Conservation (phyloP, 2,329 filamentous ascomycete genomes). For the Didymellaceae sp. region DNA sequence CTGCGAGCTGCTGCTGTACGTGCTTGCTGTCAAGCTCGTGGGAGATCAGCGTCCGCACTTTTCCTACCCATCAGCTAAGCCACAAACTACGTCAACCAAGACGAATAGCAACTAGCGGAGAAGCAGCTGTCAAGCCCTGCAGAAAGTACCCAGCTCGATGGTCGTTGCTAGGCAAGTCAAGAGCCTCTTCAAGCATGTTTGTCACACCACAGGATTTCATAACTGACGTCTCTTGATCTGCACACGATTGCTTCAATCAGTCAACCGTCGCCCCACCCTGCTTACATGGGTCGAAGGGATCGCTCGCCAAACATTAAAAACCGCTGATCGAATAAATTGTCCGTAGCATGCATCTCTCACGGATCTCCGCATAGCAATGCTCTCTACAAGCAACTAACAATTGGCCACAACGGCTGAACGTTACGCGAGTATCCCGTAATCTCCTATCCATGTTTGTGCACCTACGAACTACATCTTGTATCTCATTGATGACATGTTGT, state of each 20-base stretch:
- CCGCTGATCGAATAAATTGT: slow-evolving; percentile 13
- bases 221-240: slow-evolving; percentile 11
- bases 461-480: background rate
- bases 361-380: background rate
- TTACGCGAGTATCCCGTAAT: background rate
- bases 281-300: slow-evolving; percentile 4
- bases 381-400: background rate
- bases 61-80: slow-evolving; percentile 3
- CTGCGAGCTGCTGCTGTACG: slow-evolving; percentile 20
- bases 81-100: slow-evolving; percentile 36
- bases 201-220: background rate
- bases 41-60: slow-evolving; percentile 24
- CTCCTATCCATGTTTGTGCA: background rate
- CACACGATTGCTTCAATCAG: slow-evolving; percentile 9
- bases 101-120: background rate
- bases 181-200: background rate
- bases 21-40: slow-evolving; percentile 23
- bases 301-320: slow-evolving; percentile 12
- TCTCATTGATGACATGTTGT: background rate
- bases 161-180: background rate
- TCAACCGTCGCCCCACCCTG: slow-evolving; percentile 7
- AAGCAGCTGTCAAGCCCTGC: background rate
- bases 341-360: slow-evolving; percentile 3
- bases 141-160: background rate
- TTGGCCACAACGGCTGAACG: background rate